A percentile compares a stretch with the other conserved stretches of the same genome.
phyloP scores from a whole-genome alignment of 257 asterid genomes.

The Dorcoceras hygrometricum region DNA sequence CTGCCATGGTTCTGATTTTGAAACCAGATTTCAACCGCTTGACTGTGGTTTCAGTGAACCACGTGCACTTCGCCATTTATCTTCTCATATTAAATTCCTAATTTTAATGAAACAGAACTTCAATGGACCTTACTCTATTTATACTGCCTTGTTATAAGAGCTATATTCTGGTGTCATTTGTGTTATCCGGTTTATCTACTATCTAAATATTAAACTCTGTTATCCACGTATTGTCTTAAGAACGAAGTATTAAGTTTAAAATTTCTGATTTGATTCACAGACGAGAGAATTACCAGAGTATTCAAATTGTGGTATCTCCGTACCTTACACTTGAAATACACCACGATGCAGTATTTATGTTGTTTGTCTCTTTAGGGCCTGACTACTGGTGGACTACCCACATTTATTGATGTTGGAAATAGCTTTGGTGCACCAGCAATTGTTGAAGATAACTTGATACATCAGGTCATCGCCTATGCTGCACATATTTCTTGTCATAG shows the following conservation, averaged over 20 bases:
- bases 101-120: not conserved
- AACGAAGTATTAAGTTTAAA: constrained; percentile 6
- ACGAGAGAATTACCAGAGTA: constrained; percentile 13
- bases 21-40: not conserved
- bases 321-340: constrained; percentile 16
- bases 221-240: not conserved
- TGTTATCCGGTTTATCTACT: not conserved
- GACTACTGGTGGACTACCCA: constrained; percentile 99
- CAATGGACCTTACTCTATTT: not conserved
- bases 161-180: not conserved
- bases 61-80: not conserved
- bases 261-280: constrained; percentile 7
- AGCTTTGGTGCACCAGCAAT: constrained; percentile 99
- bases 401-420: constrained; percentile 93
- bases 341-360: constrained; percentile 5
- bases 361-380: constrained; percentile 55
- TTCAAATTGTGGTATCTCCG: not conserved
- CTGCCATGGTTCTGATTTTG: not conserved
- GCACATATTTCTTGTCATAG: not conserved
- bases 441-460: constrained; percentile 86
- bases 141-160: constrained; percentile 11
- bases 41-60: not conserved
- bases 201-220: not conserved
- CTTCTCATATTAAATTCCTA: constrained; percentile 1
- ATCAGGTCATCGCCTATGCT: constrained; percentile 49